These are phyloP conservation scores for Apium graveolens DNA, from an alignment of 129 eudicot genomes.

Conservation along the genomic window DNA sequence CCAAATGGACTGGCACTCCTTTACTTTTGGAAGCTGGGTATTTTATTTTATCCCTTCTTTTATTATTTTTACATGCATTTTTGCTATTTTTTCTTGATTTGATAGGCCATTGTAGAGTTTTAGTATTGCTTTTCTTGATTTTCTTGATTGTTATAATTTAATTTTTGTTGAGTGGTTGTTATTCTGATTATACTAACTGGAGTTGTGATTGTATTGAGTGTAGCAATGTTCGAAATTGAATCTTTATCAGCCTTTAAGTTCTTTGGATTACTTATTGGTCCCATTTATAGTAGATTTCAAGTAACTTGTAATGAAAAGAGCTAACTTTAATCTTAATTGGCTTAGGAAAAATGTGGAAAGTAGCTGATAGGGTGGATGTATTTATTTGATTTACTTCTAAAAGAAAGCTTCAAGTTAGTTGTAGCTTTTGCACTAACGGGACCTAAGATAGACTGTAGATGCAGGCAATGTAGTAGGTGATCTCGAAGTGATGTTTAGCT, in stretches of 20 bases:
- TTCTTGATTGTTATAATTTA: not conserved
- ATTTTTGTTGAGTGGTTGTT: not conserved
- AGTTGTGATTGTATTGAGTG: not conserved
- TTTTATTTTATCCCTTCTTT: not conserved
- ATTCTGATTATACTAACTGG: not conserved
- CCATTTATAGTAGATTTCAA: not conserved
- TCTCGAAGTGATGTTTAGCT: not conserved
- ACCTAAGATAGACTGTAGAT: not conserved
- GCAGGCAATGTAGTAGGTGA: not conserved
- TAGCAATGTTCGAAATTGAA: not conserved
- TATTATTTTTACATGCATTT: not conserved
- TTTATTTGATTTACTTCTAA: not conserved
- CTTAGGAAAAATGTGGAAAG: not conserved
- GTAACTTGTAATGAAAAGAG: not conserved
- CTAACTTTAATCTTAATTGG: not conserved
- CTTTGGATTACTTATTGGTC: not conserved
- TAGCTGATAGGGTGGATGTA: not conserved
- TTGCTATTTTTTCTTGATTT: not conserved
- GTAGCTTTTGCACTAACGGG: not conserved
- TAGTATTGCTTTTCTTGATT: not conserved
- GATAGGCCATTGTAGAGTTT: not conserved
- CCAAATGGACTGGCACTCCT: constrained; percentile 92
- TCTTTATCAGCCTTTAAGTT: not conserved
- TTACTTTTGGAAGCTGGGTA: constrained; percentile 94
- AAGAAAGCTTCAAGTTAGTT: not conserved